A percentile compares a stretch with the other conserved stretches of the same genome.
phyloP scores from a whole-genome alignment of 2,329 filamentous ascomycete species.

The Aspergillus puulaauensis region DNA sequence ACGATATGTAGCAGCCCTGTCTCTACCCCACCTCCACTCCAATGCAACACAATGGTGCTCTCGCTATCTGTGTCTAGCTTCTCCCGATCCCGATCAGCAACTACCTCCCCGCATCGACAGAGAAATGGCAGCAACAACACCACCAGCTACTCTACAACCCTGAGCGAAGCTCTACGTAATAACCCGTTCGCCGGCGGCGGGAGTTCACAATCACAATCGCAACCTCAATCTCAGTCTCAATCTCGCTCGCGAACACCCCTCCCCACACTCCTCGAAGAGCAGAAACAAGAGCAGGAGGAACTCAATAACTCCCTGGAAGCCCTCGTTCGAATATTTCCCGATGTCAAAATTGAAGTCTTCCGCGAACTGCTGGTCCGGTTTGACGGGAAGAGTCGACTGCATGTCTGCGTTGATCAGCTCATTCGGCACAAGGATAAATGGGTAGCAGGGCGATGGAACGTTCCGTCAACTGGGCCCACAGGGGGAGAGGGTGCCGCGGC shows the following conservation, averaged over 20 bases:
- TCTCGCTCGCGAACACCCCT: constrained; percentile 24
- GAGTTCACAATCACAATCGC: too few relatives aligned
- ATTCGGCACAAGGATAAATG: constrained; percentile 47
- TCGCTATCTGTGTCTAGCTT: constrained; percentile 39
- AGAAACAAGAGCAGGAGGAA: constrained; percentile 36
- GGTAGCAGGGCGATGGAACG: constrained; percentile 48
- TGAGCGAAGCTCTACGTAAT: constrained; percentile 45
- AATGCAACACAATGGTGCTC: constrained; percentile 31
- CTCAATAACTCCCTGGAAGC: constrained; percentile 43
- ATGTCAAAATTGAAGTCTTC: constrained; percentile 48
- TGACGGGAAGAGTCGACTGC: constrained; percentile 46
- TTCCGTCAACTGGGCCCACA: constrained; percentile 24
- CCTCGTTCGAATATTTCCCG: constrained; percentile 46
- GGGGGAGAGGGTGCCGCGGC: constrained; percentile 6
- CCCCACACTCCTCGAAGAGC: constrained; percentile 26
- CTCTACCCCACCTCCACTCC: background rate
- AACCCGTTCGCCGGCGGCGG: constrained; percentile 37
- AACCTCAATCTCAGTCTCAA: constrained; percentile 25
- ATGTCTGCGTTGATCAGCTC: constrained; percentile 49
- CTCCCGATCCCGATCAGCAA: constrained; percentile 27
- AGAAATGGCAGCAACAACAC: constrained; percentile 19
- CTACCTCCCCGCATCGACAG: constrained; percentile 28
- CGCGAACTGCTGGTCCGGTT: constrained; percentile 48
- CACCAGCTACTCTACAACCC: constrained; percentile 35
- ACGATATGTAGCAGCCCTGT: constrained; percentile 33